Base-by-base conservation (phyloP, 2,329 filamentous ascomycete genomes). In the Stagonosporopsis cucurbitacearum region DNA sequence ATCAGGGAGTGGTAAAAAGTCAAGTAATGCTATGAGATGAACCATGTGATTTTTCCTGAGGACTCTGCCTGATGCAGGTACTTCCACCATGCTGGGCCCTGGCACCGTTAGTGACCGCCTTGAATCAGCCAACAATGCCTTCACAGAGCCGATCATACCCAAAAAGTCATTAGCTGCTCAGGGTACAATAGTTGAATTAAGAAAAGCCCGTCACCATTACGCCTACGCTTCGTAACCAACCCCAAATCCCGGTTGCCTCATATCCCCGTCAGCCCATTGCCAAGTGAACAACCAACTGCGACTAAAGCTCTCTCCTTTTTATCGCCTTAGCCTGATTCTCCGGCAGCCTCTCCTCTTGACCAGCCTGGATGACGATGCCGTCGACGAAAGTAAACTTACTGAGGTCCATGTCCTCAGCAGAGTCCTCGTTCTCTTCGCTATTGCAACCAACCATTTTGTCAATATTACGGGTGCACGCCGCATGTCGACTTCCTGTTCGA, bases 1-100 rank as follows among this genome's bases (percentile, higher is more conserved):
- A 80, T 90, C 46, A 77, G 88, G 44, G 88, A 91, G 71, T 91
- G 88, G 88, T 91, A 63, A 39, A 32, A 19, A 37, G 32, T 6
- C 8, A 37, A 12, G 17, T 36, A n/a, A 20, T 37, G 7, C 35
- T 12, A 20, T 37, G 35, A 37, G 11, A 37, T 12, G 8, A 32
- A 5, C n/a, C n/a, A n/a, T n/a, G n/a, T n/a, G n/a, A n/a, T n/a
- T n/a, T n/a, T n/a, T n/a, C n/a, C n/a, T n/a, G n/a, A n/a, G n/a
- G n/a, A n/a, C n/a, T n/a, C n/a, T n/a, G n/a, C n/a, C 6, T 30
- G 28, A 8, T 30, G 11, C 11, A 11, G 28, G 11, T 30, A 30
- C 6, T 7, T 26, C 25, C 25, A 4, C 25, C 28, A 12, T 30
- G 28, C 6, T 11, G 28, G 13, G 9, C 11, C 28, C 28, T 2